Conservation (phyloP, 78 protist genomes). For the slime mould (Dictyostelium discoideum) region DNA sequence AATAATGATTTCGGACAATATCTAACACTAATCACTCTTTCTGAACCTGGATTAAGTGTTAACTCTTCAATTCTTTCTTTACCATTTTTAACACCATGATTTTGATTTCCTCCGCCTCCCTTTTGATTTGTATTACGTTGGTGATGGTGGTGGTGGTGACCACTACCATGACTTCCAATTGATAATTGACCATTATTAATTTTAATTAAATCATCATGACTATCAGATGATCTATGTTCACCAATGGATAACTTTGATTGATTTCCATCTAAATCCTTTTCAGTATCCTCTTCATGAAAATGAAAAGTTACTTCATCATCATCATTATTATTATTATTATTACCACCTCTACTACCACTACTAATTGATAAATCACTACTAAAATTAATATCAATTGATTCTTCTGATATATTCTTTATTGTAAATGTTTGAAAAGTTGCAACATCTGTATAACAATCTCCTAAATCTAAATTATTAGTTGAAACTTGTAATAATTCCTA, state of each 20-base stretch:
- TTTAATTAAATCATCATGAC: neutral
- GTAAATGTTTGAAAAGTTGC: conserved; percentile 40
- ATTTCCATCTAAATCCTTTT: neutral
- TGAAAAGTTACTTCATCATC: conserved; percentile 52
- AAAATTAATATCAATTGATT: conserved; percentile 70
- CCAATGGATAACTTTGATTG: conserved; percentile 7
- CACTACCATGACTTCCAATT: neutral
- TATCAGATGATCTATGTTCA: conserved; percentile 18
- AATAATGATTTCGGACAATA: conserved; percentile 51
- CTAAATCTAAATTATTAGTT: conserved; percentile 70
- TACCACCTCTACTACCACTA: neutral
- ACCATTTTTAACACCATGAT: neutral
- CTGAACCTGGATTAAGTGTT: conserved; percentile 67
- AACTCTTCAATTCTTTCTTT: conserved; percentile 51
- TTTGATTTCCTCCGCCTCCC: neutral
- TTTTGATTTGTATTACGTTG: neutral
- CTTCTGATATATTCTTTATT: conserved; percentile 77
- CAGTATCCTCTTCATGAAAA: conserved; percentile 52
- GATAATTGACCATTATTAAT: neutral
- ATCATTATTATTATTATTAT: neutral
- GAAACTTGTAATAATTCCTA: conserved; percentile 69
- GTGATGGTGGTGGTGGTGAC: neutral
- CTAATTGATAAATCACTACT: neutral
- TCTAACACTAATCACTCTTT: conserved; percentile 41
- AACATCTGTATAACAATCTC: conserved; percentile 78